Conservation (phyloP, 345 rosid species). For the Kandelia obovata region DNA sequence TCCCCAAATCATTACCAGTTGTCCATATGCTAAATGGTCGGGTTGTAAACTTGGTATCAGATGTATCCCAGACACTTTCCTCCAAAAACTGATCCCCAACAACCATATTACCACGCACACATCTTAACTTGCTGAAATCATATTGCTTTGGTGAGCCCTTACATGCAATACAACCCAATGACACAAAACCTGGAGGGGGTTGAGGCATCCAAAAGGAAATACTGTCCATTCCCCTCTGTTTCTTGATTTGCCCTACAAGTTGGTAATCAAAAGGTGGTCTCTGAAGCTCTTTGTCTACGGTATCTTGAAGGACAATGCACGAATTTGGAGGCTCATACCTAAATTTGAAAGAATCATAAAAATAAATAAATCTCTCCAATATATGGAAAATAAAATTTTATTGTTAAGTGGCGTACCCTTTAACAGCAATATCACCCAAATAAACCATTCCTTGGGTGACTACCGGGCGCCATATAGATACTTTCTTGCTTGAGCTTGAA, state of each 20-base stretch:
- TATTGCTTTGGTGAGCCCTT: slow-evolving; percentile 64
- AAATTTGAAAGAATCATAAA: slow-evolving; percentile 20
- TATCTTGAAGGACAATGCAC: slow-evolving; percentile 72
- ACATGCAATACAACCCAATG: slow-evolving; percentile 84
- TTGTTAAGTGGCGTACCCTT: slow-evolving; percentile 53
- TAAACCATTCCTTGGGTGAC: slow-evolving; percentile 76
- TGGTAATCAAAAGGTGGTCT: slow-evolving; percentile 65
- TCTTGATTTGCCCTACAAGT: slow-evolving; percentile 78
- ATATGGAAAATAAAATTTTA: slow-evolving; percentile 5
- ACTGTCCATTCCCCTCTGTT: slow-evolving; percentile 72
- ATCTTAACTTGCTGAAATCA: slow-evolving; percentile 64
- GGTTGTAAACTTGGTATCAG: slow-evolving; percentile 49
- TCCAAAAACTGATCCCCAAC: slow-evolving; percentile 75
- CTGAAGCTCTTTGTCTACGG: slow-evolving; percentile 60
- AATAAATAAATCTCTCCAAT: slow-evolving; percentile 3
- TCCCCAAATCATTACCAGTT: slow-evolving; percentile 66
- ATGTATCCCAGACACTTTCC: slow-evolving; percentile 90
- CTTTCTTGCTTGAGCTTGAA: slow-evolving; percentile 63
- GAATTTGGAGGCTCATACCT: slow-evolving; percentile 90
- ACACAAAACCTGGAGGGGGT: slow-evolving; percentile 92
- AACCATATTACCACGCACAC: slow-evolving; percentile 85
- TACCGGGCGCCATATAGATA: slow-evolving; percentile 88
- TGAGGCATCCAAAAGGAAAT: slow-evolving; percentile 93
- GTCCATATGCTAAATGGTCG: slow-evolving; percentile 92
- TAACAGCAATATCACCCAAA: slow-evolving; percentile 93